A percentile compares a stretch with the other conserved stretches of the same genome.
phyloP scores from a whole-genome alignment of 768 basidiomycete genomes.

The Russula vinacea region DNA sequence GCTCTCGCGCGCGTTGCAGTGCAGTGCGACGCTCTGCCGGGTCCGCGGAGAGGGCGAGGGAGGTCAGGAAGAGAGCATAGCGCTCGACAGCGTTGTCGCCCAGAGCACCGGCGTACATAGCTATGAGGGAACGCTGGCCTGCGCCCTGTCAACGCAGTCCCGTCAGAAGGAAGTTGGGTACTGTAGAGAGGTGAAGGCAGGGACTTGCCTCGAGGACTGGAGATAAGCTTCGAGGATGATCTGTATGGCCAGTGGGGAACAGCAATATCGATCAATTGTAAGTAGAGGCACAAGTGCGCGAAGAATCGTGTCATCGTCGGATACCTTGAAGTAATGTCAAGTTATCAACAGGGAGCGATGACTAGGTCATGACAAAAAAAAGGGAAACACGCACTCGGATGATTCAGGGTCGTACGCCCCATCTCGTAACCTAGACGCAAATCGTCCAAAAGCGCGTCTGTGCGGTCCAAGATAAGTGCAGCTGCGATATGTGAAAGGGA shows the following conservation, averaged over 20 bases:
- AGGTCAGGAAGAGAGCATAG: conserved; percentile 86
- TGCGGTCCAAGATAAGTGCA: conserved; percentile 72
- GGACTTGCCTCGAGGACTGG: conserved; percentile 72
- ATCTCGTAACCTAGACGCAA: conserved; percentile 54
- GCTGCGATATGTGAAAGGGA: conserved; percentile 78
- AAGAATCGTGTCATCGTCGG: conserved; percentile 82
- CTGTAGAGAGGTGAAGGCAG: neutral
- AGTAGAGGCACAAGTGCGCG: conserved; percentile 85
- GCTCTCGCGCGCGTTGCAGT: conserved; percentile 71
- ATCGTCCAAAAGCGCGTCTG: conserved; percentile 61
- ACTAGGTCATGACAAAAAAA: conserved; percentile 25
- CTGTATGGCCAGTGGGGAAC: conserved; percentile 72
- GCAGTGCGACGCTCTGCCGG: conserved; percentile 64
- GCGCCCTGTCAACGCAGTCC: conserved; percentile 47
- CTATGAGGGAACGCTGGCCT: conserved; percentile 81
- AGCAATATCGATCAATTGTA: conserved; percentile 74
- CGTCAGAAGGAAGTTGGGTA: neutral
- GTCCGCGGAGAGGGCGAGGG: conserved; percentile 62
- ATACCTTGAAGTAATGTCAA: too few relatives aligned
- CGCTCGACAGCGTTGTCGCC: conserved; percentile 89
- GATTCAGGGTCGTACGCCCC: conserved; percentile 49
- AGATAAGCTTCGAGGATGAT: conserved; percentile 86
- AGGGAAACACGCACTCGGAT: conserved; percentile 49
- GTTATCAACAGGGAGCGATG: neutral
- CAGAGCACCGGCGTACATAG: conserved; percentile 88